Conservation (phyloP, 768 basidiomycete genomes). For the Infundibulicybe gibba region DNA sequence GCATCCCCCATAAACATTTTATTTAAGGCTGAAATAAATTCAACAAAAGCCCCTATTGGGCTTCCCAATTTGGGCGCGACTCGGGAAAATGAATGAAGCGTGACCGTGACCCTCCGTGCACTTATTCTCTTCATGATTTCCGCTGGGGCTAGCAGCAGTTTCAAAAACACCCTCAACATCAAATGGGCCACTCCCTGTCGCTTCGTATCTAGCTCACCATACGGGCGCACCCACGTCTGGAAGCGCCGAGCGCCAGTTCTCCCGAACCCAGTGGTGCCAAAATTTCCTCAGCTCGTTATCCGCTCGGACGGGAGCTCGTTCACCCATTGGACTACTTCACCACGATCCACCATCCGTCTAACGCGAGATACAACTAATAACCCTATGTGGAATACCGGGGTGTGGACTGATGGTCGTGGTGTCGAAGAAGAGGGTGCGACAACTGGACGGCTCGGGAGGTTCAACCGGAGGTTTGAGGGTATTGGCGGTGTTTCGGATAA, state of each 20-base stretch:
- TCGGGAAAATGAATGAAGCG: no score
- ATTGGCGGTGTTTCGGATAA: constrained; percentile 29
- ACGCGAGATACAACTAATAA: constrained; percentile 90
- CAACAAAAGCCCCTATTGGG: no score
- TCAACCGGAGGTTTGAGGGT: constrained; percentile 68
- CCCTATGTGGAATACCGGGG: constrained; percentile 77
- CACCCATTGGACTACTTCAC: constrained; percentile 86
- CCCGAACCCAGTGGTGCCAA: constrained; percentile 82
- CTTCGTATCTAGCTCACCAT: constrained; percentile 66
- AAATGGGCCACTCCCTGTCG: background rate
- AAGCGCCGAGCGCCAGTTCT: constrained; percentile 62
- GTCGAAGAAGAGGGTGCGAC: constrained; percentile 69
- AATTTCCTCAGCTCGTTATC: constrained; percentile 82
- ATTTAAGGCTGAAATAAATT: no score
- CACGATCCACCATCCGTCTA: constrained; percentile 68
- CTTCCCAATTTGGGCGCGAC: no score
- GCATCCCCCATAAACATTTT: no score
- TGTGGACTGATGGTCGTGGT: constrained; percentile 43
- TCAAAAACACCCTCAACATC: no score
- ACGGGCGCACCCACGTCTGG: constrained; percentile 83
- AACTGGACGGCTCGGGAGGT: constrained; percentile 78
- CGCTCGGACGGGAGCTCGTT: constrained; percentile 89
- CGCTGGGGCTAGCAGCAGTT: no score
- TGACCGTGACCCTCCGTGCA: no score
- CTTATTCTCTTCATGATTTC: no score